A percentile compares a stretch with the other conserved stretches of the same genome.
phyloP scores from a whole-genome alignment of 2,329 filamentous ascomycete species.

The Sarocladium kiliense region DNA sequence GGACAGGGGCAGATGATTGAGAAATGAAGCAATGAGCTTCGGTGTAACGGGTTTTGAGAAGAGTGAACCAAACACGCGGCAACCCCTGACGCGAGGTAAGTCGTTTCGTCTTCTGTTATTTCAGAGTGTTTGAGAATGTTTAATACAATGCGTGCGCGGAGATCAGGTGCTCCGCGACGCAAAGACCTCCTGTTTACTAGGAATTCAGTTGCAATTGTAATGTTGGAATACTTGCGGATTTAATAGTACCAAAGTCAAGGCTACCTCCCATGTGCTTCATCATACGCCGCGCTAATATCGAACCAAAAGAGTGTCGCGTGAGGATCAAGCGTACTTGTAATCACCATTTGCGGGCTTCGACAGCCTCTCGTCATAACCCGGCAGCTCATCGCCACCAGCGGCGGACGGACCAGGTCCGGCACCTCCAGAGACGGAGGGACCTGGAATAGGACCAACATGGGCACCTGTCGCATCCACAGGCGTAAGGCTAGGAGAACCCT shows the following conservation, averaged over 20 bases:
- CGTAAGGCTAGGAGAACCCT: background rate
- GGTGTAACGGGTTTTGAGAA: no score
- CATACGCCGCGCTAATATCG: background rate
- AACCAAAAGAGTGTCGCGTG: background rate
- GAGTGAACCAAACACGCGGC: no score
- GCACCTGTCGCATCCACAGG: background rate
- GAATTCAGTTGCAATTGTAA: no score
- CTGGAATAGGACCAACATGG: background rate
- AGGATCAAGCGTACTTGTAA: slow-evolving; percentile 8
- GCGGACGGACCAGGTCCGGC: background rate
- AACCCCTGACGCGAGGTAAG: no score
- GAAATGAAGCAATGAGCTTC: no score
- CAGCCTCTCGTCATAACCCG: slow-evolving; percentile 6
- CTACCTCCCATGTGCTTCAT: background rate
- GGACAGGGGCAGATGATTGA: no score
- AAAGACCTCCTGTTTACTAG: no score
- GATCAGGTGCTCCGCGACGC: no score
- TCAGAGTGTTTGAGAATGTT: no score
- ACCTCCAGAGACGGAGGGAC: background rate
- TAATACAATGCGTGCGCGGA: no score
- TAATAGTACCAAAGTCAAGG: background rate
- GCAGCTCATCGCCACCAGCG: background rate
- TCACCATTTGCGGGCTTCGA: slow-evolving; percentile 3
- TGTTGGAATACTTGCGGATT: no score
- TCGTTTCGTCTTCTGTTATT: no score